Conservation (phyloP, 176 grass and related monocot genomes). For the Juncus effusus region DNA sequence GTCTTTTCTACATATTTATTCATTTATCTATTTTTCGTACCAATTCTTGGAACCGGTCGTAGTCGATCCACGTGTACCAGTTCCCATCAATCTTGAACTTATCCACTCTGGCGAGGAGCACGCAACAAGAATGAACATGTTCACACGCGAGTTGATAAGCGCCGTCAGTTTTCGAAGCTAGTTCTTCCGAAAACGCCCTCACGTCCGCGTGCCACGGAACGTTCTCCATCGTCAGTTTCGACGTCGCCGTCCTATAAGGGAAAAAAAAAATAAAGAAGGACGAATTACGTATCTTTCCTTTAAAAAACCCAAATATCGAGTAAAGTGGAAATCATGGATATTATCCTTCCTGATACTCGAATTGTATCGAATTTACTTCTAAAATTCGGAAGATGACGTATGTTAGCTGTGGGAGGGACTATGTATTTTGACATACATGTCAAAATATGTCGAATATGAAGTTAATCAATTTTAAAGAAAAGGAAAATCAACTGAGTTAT, state of each 20-base stretch:
- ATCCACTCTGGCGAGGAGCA: constrained; percentile 70
- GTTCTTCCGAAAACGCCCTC: constrained; percentile 74
- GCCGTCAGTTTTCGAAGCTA: constrained; percentile 70
- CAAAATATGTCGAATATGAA: too few species aligned
- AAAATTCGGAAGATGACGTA: too few species aligned
- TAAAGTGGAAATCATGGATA: too few species aligned
- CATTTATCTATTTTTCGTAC: constrained; percentile 29
- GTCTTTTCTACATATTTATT: too few species aligned
- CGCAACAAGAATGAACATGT: constrained; percentile 93
- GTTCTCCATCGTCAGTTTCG: constrained; percentile 99
- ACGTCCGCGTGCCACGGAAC: constrained; percentile 96
- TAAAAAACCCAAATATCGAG: neutral
- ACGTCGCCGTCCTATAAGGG: constrained; percentile 64
- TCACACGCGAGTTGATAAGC: constrained; percentile 84
- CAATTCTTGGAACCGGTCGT: constrained; percentile 84
- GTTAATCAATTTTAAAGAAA: too few species aligned
- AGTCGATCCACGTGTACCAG: constrained; percentile 97
- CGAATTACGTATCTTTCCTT: constrained; percentile 2
- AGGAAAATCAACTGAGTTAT: too few species aligned
- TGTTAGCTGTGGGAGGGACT: too few species aligned
- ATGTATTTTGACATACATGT: too few species aligned
- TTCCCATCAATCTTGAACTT: constrained; percentile 86
- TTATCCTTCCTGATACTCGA: too few species aligned
- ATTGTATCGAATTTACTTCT: too few species aligned
- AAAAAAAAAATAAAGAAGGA: constrained; percentile 20